phyloP scores from a whole-genome alignment of 2,329 filamentous ascomycete species.

The Fusarium azukiicola region DNA sequence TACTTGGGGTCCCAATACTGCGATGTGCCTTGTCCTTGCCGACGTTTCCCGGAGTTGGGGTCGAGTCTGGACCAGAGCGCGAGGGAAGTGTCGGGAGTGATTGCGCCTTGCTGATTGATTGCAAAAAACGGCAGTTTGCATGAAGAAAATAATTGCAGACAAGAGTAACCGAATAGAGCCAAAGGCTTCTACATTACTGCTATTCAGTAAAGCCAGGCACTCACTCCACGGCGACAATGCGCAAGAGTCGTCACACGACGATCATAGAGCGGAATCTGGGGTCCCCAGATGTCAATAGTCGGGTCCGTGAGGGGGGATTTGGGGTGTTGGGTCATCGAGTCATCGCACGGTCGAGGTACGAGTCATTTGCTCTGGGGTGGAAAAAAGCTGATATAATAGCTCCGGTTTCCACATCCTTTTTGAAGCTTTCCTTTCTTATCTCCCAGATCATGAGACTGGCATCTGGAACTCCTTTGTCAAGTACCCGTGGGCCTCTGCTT shows the following conservation, averaged over 20 bases:
- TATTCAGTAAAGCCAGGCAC: neutral
- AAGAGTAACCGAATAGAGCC: too few relatives aligned
- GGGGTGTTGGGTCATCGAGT: neutral
- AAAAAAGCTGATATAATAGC: neutral
- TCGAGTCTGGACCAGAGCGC: neutral
- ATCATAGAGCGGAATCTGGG: slow-evolving; percentile 14
- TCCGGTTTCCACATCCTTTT: neutral
- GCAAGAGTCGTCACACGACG: slow-evolving; percentile 2
- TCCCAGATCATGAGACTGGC: slow-evolving; percentile 23
- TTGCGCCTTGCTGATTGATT: too few relatives aligned
- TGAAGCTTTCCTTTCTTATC: neutral
- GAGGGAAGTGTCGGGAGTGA: neutral
- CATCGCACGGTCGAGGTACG: neutral
- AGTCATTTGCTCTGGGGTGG: neutral
- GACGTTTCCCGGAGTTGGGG: neutral
- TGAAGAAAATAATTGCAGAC: too few relatives aligned
- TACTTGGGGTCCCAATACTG: neutral
- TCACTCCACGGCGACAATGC: neutral
- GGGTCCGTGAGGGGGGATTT: neutral
- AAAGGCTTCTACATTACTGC: too few relatives aligned
- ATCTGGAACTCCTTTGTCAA: slow-evolving; percentile 31
- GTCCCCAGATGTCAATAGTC: slow-evolving; percentile 18
- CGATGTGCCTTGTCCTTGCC: neutral
- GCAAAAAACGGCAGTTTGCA: too few relatives aligned
- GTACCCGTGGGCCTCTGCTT: slow-evolving; percentile 37